phyloP scores from a whole-genome alignment of 2,329 filamentous ascomycete species.

The Diplodia seriata region DNA sequence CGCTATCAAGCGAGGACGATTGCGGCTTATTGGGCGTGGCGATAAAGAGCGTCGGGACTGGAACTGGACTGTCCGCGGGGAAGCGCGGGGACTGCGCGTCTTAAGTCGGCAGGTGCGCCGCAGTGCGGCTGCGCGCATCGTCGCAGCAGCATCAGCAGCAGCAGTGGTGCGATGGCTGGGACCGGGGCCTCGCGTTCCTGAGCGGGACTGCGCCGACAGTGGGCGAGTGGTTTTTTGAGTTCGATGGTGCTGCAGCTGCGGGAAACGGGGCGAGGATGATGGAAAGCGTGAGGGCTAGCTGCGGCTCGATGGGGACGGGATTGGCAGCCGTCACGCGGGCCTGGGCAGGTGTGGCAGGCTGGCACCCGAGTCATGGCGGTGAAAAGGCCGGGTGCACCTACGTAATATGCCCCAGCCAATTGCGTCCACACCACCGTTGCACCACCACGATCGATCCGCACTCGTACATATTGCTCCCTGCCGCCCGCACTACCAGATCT shows the following conservation, averaged over 20 bases:
- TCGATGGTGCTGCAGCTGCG: background rate
- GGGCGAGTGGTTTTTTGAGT: too few species aligned
- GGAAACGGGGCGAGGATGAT: background rate
- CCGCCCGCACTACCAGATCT: slow-evolving; percentile 12
- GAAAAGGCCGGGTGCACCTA: slow-evolving; percentile 12
- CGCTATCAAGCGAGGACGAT: slow-evolving; percentile 4
- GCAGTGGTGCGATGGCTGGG: background rate
- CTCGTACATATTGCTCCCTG: slow-evolving; percentile 18
- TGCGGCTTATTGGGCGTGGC: background rate
- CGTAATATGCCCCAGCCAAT: slow-evolving; percentile 22
- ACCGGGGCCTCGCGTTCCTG: background rate
- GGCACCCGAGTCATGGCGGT: slow-evolving; percentile 22
- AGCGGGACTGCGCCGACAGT: background rate
- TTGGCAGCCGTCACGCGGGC: slow-evolving; percentile 11
- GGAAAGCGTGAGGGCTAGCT: background rate
- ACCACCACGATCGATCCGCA: slow-evolving; percentile 19
- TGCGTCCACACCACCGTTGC: slow-evolving; percentile 19
- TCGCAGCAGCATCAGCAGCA: too few species aligned
- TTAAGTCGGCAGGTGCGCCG: slow-evolving; percentile 14
- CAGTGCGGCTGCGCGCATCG: background rate
- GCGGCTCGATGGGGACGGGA: slow-evolving; percentile 1
- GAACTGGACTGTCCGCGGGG: background rate
- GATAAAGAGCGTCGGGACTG: slow-evolving; percentile 15
- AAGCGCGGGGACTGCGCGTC: slow-evolving; percentile 1
- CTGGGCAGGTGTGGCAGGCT: background rate